Evolutionary conservation across 352 stramenopile species (phyloP), one percentile per base, ranked within the genome.

Genomic region (Globisporangium emineosum): DNA sequence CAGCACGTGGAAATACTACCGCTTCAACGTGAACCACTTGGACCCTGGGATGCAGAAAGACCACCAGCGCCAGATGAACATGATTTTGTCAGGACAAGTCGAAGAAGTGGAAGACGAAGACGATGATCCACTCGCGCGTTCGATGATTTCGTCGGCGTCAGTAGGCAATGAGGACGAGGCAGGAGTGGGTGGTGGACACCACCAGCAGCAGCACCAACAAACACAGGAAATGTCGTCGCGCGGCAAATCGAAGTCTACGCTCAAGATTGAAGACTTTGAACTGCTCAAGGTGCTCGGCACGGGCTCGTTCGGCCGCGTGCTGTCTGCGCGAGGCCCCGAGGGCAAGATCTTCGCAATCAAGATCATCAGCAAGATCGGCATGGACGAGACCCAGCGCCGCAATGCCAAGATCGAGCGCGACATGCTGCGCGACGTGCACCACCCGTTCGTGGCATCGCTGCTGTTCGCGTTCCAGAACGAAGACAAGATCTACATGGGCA

Each of bases 401-500:
- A 94, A 93, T 55, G 84, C 85, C 15, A 95, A 95, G 72, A 77
- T 93, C 40, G 97, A 99, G 79, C 89, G 96, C 40, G 93, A 98
- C 69, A 96, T 99, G 67, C 72, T 99, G 40, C 91, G 90, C 8
- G 78, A 97, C 37, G 88, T 99, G 23, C 87, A 94, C 51, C 96
- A 99, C 71, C 96, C 96, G 35, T 99, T 99, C 66, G 97, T 99
- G 33, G 96, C 97, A 53, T 98, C 96, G 69, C 72, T 99, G 35
- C 82, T 98, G 51, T 99, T 98, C 77, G 96, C 97, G 1, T 99
- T 99, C 75, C 96, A 99, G 82, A 98, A 97, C 62, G 79, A 97
- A 73, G 96, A 98, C 76, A 99, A 99, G 70, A 81, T 99, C 50
- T 99, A 99, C 79, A 90, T 99, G 64, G 97, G 98, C 21, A 96